Evolutionary conservation across 345 rosid genomes (phyloP), one percentile per base, ranked within the genome.

Genomic region (Eutrema japonicum): DNA sequence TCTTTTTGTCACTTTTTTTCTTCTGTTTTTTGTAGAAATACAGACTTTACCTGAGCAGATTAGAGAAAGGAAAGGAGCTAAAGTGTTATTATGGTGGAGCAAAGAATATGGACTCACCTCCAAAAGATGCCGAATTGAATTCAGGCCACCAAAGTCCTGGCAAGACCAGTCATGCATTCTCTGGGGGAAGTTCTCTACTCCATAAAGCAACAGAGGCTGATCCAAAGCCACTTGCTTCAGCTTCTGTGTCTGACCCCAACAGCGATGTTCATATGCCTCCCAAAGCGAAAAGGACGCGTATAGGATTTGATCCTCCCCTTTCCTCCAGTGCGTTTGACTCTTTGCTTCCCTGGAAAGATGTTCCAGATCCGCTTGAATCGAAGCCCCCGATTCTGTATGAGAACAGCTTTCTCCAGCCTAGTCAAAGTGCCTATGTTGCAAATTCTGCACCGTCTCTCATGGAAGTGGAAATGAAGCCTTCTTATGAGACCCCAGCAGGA

Each of bases 21-120:
- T 66, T 65, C n/a, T 45, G 14, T 10, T 27, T 62, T 62, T 27
- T 72, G 89, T 96, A 94, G 98, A 94, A 94, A 73, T 94, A 94
- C 76, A 95, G 98, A 11, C 95, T 94, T 69, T 91, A 91, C 82
- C 82, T 94, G 83, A 85, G 88, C 77, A 83, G 98, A 65, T 66
- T 91, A 67, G 97, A 87, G 81, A 89, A 87, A 67, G 97, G 78
- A 3, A 85, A 82, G 76, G 93, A 87, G 74, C 49, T 62, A 0
- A 89, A 80, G 74, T 68, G 74, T 53, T 79, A 82, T 1, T 68
- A 65, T 68, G 78, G 80, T 73, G 89, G 87, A 77, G 69, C 67
- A 36, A 88, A 86, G 85, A 84, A 78, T 77, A 73, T 82, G 48
- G 96, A 94, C 69, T 77, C 82, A 36, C 60, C 87, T 64, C 52